These are phyloP conservation scores for Metschnikowia henanensis DNA, from an alignment of 805 yeast genomes.

Conservation along the genomic window DNA sequence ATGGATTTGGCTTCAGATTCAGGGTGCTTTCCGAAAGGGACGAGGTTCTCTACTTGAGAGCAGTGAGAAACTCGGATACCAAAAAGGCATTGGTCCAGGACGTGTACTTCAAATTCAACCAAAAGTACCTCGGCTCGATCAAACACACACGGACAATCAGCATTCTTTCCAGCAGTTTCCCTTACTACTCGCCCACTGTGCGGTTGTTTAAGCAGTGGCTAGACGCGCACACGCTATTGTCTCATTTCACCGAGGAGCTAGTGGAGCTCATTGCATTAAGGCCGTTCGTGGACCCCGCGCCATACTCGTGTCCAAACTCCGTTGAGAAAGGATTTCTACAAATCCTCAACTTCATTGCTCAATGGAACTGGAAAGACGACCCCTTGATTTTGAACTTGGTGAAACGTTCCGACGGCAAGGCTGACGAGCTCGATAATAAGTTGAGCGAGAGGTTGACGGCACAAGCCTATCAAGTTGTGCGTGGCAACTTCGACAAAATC, in stretches of 20 bases:
- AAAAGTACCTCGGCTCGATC: conserved; percentile 62
- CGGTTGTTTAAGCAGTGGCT: conserved; percentile 90
- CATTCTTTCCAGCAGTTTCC: conserved; percentile 68
- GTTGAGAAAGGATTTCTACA: conserved; percentile 81
- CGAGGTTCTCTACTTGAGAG: conserved; percentile 68
- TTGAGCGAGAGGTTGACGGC: conserved; percentile 63
- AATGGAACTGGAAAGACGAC: conserved; percentile 95
- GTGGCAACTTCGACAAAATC: conserved; percentile 61
- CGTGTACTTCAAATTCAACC: conserved; percentile 62
- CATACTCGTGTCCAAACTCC: conserved; percentile 80
- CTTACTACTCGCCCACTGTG: conserved; percentile 74
- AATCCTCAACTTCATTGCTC: conserved; percentile 63
- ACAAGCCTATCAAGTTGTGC: conserved; percentile 60
- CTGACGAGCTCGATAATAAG: conserved; percentile 35
- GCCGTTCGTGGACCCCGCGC: conserved; percentile 84
- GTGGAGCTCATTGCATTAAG: conserved; percentile 80
- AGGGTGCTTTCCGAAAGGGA: conserved; percentile 84
- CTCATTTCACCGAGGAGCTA: conserved; percentile 75
- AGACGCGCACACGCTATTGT: conserved; percentile 71
- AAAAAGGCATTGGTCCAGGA: conserved; percentile 61
- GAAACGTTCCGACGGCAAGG: conserved; percentile 34
- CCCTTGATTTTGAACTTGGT: conserved; percentile 79
- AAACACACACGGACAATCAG: conserved; percentile 82
- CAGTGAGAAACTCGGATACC: conserved; percentile 63
- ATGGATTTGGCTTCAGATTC: conserved; percentile 83